phyloP scores from a whole-genome alignment of 1,284 basidiomycete species.

The Sanguinoderma infundibulare region DNA sequence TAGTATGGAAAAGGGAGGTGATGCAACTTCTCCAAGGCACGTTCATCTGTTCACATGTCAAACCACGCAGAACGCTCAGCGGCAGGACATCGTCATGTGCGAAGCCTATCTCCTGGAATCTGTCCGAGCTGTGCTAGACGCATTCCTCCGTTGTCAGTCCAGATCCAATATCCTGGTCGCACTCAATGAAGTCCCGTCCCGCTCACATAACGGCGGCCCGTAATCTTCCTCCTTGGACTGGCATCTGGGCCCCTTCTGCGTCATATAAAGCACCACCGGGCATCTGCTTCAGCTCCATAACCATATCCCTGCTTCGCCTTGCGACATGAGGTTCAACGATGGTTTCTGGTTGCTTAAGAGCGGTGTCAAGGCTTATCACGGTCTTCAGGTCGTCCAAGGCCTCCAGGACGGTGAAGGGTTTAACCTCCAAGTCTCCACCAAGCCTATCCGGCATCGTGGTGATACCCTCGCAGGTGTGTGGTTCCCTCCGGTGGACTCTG shows the following conservation, averaged over 20 bases:
- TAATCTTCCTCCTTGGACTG: neutral
- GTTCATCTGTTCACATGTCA: conserved; percentile 1
- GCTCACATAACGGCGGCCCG: conserved; percentile 13
- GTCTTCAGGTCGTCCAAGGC: conserved; percentile 55
- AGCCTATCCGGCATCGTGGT: conserved; percentile 68
- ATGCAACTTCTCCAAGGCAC: neutral
- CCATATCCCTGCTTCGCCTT: neutral
- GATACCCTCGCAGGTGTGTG: conserved; percentile 66
- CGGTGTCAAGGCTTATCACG: conserved; percentile 64
- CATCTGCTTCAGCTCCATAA: neutral
- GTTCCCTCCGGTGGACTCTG: neutral
- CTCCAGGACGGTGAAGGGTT: conserved; percentile 50
- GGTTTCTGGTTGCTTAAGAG: conserved; percentile 73
- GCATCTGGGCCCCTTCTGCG: neutral
- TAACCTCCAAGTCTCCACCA: conserved; percentile 65
- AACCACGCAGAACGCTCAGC: neutral
- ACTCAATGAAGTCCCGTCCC: conserved; percentile 13
- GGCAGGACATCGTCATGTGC: conserved; percentile 19
- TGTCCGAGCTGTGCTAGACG: neutral
- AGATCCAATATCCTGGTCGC: conserved; percentile 9
- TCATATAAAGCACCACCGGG: conserved; percentile 13
- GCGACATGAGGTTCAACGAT: conserved; percentile 49
- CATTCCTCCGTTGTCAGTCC: conserved; percentile 16
- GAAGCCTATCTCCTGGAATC: conserved; percentile 9
- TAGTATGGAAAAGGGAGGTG: neutral